Conservation (phyloP, 805 yeast species). For the Ogataea zsoltii region DNA sequence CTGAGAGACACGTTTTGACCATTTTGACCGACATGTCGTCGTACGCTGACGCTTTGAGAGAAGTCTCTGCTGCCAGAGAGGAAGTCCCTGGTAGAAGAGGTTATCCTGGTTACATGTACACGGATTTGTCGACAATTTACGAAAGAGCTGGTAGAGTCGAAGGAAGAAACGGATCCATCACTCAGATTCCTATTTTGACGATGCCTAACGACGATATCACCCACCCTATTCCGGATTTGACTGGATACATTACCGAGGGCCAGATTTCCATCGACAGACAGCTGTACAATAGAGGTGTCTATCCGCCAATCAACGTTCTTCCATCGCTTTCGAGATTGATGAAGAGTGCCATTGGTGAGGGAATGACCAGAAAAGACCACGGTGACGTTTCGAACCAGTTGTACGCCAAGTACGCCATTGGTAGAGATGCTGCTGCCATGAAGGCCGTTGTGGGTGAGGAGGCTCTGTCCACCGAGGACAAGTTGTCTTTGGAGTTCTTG, state of each 20-base stretch:
- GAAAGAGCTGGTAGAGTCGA: constrained; percentile 99
- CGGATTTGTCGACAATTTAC: constrained; percentile 97
- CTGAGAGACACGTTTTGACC: constrained; percentile 98
- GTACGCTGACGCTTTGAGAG: constrained; percentile 99
- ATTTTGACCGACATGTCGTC: constrained; percentile 99
- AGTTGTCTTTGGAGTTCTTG: constrained; percentile 93
- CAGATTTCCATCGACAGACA: constrained; percentile 98
- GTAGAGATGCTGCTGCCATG: constrained; percentile 99
- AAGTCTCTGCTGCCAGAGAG: constrained; percentile 99
- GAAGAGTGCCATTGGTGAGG: constrained; percentile 99
- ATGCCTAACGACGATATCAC: constrained; percentile 99
- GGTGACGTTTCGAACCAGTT: constrained; percentile 99
- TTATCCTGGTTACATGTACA: constrained; percentile 99
- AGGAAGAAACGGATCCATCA: constrained; percentile 98
- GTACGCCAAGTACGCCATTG: constrained; percentile 98
- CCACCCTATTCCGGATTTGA: constrained; percentile 99
- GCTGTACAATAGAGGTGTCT: constrained; percentile 92
- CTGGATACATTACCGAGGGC: constrained; percentile 99
- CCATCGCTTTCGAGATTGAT: constrained; percentile 97
- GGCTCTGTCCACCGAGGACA: constrained; percentile 96
- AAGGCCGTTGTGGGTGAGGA: constrained; percentile 99
- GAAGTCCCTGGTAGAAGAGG: constrained; percentile 99
- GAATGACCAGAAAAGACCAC: constrained; percentile 99
- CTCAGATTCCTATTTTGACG: constrained; percentile 97
- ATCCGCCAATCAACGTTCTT: constrained; percentile 97